phyloP scores from a whole-genome alignment of 2,329 filamentous ascomycete genomes.

The Rosellinia necatrix region DNA sequence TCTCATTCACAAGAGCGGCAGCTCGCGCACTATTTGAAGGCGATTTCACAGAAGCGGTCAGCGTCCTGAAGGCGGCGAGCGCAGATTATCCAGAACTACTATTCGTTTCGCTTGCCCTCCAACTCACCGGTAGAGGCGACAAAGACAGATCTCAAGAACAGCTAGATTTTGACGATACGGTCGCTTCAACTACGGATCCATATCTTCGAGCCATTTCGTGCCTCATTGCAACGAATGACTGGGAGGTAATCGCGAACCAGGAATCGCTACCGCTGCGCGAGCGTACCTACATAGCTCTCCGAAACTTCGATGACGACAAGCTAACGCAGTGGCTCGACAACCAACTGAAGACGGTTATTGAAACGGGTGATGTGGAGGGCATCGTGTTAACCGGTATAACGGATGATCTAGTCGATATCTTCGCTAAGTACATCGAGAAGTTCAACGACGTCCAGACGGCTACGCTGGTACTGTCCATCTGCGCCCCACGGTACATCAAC shows the following conservation, averaged over 20 bases:
- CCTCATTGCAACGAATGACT: constrained; percentile 76
- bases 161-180: constrained; percentile 62
- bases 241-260: constrained; percentile 75
- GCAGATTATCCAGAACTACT: constrained; percentile 65
- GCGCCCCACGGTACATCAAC: constrained; percentile 75
- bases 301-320: constrained; percentile 65
- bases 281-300: constrained; percentile 73
- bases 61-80: constrained; percentile 71
- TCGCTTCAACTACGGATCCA: constrained; percentile 71
- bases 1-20: constrained; percentile 72
- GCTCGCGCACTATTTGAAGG: constrained; percentile 77
- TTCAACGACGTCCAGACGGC: constrained; percentile 81
- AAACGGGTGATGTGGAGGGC: constrained; percentile 74
- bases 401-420: constrained; percentile 72
- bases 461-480: constrained; percentile 73
- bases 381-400: constrained; percentile 79
- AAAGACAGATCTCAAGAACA: constrained; percentile 51
- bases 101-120: constrained; percentile 70
- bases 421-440: constrained; percentile 75
- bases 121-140: constrained; percentile 61
- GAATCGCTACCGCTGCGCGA: constrained; percentile 74
- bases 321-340: constrained; percentile 71
- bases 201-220: constrained; percentile 81
- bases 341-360: constrained; percentile 64
- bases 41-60: constrained; percentile 68